These are phyloP conservation scores for Podospora appendiculata DNA, from an alignment of 495 filamentous ascomycete genomes.

Conservation along the genomic window DNA sequence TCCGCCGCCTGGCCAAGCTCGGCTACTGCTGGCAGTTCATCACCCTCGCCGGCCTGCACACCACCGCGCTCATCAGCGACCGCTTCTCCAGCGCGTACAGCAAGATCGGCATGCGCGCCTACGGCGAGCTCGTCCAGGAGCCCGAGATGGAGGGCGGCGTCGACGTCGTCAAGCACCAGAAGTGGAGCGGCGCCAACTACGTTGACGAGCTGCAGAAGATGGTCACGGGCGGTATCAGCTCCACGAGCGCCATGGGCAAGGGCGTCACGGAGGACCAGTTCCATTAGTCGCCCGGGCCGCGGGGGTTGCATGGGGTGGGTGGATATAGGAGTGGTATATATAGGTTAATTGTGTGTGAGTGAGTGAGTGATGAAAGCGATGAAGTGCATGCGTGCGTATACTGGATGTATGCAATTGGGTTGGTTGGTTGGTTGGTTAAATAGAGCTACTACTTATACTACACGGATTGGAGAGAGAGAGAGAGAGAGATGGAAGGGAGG, in stretches of 20 bases:
- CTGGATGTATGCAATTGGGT: no score
- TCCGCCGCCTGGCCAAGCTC: constrained; percentile 73
- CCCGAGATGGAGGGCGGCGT: constrained; percentile 87
- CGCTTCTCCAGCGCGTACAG: constrained; percentile 79
- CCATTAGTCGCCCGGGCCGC: constrained; percentile 29
- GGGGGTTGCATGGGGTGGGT: neutral
- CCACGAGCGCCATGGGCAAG: constrained; percentile 91
- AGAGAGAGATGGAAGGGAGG: no score
- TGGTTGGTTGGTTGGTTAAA: no score
- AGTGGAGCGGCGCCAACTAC: constrained; percentile 94
- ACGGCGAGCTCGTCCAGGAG: constrained; percentile 94
- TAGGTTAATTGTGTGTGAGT: neutral
- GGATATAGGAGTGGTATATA: neutral
- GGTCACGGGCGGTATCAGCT: constrained; percentile 89
- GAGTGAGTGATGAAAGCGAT: no score
- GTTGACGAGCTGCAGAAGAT: constrained; percentile 93
- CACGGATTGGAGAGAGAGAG: no score
- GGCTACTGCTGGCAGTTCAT: constrained; percentile 99
- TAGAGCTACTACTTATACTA: no score
- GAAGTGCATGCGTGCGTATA: no score
- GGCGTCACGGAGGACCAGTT: constrained; percentile 99
- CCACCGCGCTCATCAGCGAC: constrained; percentile 82
- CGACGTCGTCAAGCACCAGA: constrained; percentile 97
- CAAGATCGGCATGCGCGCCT: constrained; percentile 85
- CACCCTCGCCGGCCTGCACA: constrained; percentile 95